Conservation (phyloP, 768 basidiomycete genomes). For the Rhizopogon sp. region DNA sequence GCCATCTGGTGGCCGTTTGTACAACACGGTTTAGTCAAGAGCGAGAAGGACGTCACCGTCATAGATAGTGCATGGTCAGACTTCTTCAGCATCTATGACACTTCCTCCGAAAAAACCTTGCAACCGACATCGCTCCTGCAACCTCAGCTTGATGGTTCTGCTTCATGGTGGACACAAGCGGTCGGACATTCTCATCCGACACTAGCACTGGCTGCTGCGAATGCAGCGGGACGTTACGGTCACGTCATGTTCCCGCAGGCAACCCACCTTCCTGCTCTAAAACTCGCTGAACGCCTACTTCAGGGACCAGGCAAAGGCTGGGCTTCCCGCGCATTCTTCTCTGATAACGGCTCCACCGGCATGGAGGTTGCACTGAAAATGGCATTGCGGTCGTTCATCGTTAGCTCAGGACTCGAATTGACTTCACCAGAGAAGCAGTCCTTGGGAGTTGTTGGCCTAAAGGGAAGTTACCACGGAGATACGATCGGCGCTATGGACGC, state of each 20-base stretch:
- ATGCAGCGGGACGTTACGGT: constrained; percentile 89
- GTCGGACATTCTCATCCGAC: constrained; percentile 78
- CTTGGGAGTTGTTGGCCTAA: constrained; percentile 78
- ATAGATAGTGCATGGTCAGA: constrained; percentile 90
- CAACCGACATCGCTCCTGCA: constrained; percentile 35
- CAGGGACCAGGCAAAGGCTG: constrained; percentile 82
- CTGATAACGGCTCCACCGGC: constrained; percentile 92
- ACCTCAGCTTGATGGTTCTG: constrained; percentile 83
- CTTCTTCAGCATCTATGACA: constrained; percentile 72
- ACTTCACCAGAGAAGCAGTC: constrained; percentile 36
- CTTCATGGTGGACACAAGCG: constrained; percentile 98
- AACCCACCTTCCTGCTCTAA: constrained; percentile 79
- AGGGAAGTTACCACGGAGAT: constrained; percentile 95
- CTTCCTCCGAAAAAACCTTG: constrained; percentile 13
- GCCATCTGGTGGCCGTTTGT: constrained; percentile 97
- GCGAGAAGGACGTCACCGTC: constrained; percentile 73
- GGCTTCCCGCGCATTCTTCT: constrained; percentile 89
- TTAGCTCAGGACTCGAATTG: constrained; percentile 31
- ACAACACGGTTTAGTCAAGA: constrained; percentile 73
- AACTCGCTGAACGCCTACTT: constrained; percentile 76
- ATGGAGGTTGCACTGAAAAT: constrained; percentile 99
- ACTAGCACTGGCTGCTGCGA: constrained; percentile 81
- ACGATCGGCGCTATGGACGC: constrained; percentile 98
- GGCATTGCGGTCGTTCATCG: constrained; percentile 72
- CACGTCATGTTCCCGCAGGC: constrained; percentile 96